These are phyloP conservation scores for Xylaria hypoxylon DNA, from an alignment of 2,329 filamentous ascomycete genomes.

Conservation along the genomic window DNA sequence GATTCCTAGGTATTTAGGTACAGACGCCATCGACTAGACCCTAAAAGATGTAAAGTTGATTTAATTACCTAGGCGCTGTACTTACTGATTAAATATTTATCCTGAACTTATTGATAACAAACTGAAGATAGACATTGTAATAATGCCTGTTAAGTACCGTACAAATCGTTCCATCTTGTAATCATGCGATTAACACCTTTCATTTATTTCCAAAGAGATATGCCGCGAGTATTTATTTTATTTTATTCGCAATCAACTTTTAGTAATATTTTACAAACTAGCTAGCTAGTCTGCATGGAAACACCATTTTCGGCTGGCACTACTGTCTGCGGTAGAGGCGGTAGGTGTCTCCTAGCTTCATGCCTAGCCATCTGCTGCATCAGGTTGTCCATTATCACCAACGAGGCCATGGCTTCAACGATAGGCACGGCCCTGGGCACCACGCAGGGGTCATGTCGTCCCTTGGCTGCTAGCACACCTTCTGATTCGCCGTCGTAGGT, in stretches of 20 bases:
- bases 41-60: background rate
- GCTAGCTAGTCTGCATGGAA: conserved; percentile 39
- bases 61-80: background rate
- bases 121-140: background rate
- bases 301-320: conserved; percentile 50
- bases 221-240: background rate
- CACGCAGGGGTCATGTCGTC: conserved; percentile 92
- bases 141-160: background rate
- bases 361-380: conserved; percentile 80
- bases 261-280: conserved; percentile 30
- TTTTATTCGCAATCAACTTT: conserved; percentile 7
- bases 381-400: conserved; percentile 87
- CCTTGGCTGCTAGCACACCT: conserved; percentile 89
- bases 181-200: background rate
- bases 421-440: conserved; percentile 89
- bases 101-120: background rate
- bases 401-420: conserved; percentile 89
- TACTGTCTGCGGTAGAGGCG: conserved; percentile 53
- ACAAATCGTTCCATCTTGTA: background rate
- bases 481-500: conserved; percentile 78
- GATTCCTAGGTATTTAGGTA: background rate
- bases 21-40: background rate
- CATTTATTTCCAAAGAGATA: background rate
- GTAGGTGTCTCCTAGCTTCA: conserved; percentile 59
- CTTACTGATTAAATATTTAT: background rate